Evolutionary conservation across 345 rosid genomes (phyloP), one percentile per base, ranked within the genome.

Genomic region (Brassica cretica): DNA sequence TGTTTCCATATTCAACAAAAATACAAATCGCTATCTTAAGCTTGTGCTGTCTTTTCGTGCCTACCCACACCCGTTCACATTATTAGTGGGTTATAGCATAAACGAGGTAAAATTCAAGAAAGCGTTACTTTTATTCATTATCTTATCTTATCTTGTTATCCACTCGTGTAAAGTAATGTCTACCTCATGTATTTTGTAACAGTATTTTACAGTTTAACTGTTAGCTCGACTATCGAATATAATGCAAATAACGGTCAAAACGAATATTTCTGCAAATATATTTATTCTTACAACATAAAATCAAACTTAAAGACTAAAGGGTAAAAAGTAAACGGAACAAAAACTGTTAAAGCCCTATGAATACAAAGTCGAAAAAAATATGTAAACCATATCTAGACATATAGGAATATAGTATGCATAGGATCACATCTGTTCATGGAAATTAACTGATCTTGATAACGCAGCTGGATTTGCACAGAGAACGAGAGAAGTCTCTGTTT

Each of bases 391-490:
- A 39, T 64, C 58, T 55, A 63, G 60, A 71, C 11, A 25, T 11
- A 39, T 0, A 35, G 41, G 6, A 24, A n/a, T 10, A 72, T 15
- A 5, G 21, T 70, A 77, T 12, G 59, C 3, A 41, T 72, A 55
- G 30, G 37, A 37, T 79, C 77, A 91, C 53, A 82, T 66, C 41
- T 70, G 86, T 81, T 89, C 95, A 16, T 80, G 95, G 80, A 93
- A 93, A 83, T 83, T 84, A 58, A 85, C 25, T 9, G 97, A 91
- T 78, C 98, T 89, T 58, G 92, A 91, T 82, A 93, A 78, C 64
- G 98, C 97, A 15, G 97, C 97, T 7, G 98, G 98, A 70, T 93
- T 93, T 16, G 95, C 93, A 21, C 18, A 74, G 72, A 90, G 70
- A 8, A 76, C 84, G 1, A 85, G 85, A 49, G 88, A 82, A 49